Conservation (phyloP, 2,329 filamentous ascomycete species). For the Byssothecium circinans region DNA sequence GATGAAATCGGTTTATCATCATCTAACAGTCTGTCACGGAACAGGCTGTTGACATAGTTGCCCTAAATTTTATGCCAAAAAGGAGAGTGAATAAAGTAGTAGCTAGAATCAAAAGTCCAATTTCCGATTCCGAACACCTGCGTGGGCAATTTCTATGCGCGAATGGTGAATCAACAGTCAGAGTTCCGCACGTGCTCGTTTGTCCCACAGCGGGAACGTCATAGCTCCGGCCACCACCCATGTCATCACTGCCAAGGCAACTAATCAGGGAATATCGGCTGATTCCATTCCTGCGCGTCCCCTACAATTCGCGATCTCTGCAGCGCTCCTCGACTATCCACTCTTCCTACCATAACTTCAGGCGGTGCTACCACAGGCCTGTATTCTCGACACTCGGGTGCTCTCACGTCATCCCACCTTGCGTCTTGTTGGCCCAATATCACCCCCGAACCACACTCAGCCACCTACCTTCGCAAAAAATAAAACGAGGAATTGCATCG, state of each 20-base stretch:
- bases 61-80: too few species aligned
- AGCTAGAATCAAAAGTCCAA: too few species aligned
- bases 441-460: too few species aligned
- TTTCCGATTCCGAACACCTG: too few species aligned
- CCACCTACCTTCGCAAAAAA: too few species aligned
- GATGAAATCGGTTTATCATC: too few species aligned
- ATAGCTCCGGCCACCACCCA: too few species aligned
- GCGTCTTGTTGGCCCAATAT: background rate
- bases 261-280: conserved; percentile 25
- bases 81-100: too few species aligned
- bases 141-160: background rate
- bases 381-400: too few species aligned
- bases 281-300: conserved; percentile 9
- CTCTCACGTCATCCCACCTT: conserved; percentile 1
- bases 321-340: background rate
- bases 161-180: conserved; percentile 7
- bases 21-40: too few species aligned
- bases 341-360: conserved; percentile 1
- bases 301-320: conserved; percentile 1
- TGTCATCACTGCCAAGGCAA: conserved; percentile 28
- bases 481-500: background rate
- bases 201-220: background rate
- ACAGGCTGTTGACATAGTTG: too few species aligned
- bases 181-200: conserved; percentile 4
- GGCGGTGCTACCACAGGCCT: too few species aligned